These are phyloP conservation scores for Melastoma candidum DNA, from an alignment of 441 rosid genomes.

Conservation along the genomic window DNA sequence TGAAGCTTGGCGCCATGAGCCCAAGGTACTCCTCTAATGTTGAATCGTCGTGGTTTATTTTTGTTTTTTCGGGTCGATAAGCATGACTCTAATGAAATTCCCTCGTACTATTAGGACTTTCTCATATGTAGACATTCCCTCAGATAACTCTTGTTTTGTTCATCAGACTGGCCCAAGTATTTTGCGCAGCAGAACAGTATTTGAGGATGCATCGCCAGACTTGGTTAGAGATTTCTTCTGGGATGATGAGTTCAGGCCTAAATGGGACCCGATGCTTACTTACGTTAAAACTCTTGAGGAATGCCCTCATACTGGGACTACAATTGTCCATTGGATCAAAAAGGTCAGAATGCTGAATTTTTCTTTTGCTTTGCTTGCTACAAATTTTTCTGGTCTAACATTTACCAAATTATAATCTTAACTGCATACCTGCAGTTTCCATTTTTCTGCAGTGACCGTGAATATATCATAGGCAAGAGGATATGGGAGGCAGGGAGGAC, in stretches of 20 bases:
- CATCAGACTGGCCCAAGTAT: conserved; percentile 55
- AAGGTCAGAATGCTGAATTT: conserved; percentile 31
- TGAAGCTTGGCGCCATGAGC: conserved; percentile 88
- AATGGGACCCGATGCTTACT: conserved; percentile 94
- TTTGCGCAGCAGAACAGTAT: conserved; percentile 72
- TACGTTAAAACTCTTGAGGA: conserved; percentile 64
- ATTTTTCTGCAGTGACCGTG: conserved; percentile 91
- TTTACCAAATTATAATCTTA: neutral
- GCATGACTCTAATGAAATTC: too few species aligned
- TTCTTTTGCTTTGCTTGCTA: conserved; percentile 10
- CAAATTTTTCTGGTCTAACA: conserved; percentile 10
- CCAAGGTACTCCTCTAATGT: conserved; percentile 46
- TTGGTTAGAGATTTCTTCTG: conserved; percentile 92
- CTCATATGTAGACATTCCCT: too few species aligned
- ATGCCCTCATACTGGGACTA: conserved; percentile 53
- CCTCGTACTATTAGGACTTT: too few species aligned
- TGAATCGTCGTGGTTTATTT: conserved; percentile 1
- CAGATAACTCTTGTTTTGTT: too few species aligned
- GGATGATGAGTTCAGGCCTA: conserved; percentile 92
- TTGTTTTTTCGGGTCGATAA: too few species aligned
- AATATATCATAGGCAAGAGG: conserved; percentile 75
- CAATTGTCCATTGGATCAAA: conserved; percentile 71
- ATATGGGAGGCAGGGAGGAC: conserved; percentile 81
- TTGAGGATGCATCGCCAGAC: conserved; percentile 78
- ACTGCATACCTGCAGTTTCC: conserved; percentile 46